Evolutionary conservation across 257 asterid species (phyloP), one percentile per base, ranked within the genome.

Genomic region (Osmanthus fragrans): DNA sequence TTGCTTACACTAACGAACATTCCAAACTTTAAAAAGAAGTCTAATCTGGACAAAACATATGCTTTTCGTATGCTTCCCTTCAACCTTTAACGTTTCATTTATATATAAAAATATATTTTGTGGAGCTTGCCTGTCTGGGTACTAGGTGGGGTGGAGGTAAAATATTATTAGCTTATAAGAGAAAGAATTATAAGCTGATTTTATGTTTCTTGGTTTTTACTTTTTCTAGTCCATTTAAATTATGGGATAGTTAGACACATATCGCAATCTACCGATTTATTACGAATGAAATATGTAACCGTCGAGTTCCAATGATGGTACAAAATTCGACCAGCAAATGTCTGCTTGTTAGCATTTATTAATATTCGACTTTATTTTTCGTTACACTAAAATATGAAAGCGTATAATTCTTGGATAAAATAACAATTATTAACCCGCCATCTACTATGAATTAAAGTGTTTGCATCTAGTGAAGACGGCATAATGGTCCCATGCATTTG

Each of bases 21-120:
- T 90, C 90, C 86, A 84, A 83, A 82, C 89, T 87, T 87, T 84
- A 70, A 77, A 79, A 85, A 76, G 82, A 85, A 90, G 85, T 81
- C 80, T 80, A 73, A 79, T 80, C 80, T 86, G 70, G 56, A 76
- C 72, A 68, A 51, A 68, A 64, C 25, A 11, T 71, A 65, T 75
- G 80, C 86, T 86, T 85, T 81, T 72, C 87, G 80, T 84, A 54
- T 69, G 80, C 77, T 79, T 71, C 77, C 49, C 66, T 36, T 37
- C 68, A 73, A 82, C 82, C 79, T 78, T 86, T 86, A 73, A 25
- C 75, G 77, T 80, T 77, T 82, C 54, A 56, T 75, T 86, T 77
- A 47, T 79, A 23, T 9, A 74, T 60, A 39, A 1, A 11, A 8
- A 8, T 37, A 37, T 37, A 37, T 83, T 81, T 69, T 79, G 83